Evolutionary conservation across 257 asterid species (phyloP).

Genomic region (Solanum clarkiae): DNA sequence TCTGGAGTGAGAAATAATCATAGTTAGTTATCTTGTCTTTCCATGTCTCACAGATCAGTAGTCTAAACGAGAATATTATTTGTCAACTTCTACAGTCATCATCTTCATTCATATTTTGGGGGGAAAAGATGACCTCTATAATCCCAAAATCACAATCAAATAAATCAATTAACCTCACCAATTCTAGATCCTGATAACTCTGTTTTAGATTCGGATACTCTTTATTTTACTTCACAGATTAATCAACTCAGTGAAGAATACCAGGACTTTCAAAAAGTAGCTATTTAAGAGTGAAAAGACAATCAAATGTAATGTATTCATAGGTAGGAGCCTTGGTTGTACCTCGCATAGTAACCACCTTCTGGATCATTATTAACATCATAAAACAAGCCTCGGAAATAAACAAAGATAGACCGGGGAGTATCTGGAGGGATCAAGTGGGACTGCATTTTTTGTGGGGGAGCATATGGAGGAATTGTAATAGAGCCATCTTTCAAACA

Average conservation of each 20-base stretch:
- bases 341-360: slow-evolving; percentile 94
- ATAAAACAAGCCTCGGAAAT: slow-evolving; percentile 80
- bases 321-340: not conserved
- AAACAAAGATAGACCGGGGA: slow-evolving; percentile 87
- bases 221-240: not conserved
- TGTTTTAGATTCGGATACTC: not conserved
- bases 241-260: not conserved
- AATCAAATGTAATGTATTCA: not conserved
- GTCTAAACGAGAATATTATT: not conserved
- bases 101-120: not conserved
- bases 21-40: not conserved
- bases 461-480: slow-evolving; percentile 85
- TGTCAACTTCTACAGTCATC: not conserved
- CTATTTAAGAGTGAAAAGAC: not conserved
- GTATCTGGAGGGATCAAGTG: slow-evolving; percentile 77
- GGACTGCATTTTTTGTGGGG: slow-evolving; percentile 88
- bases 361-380: slow-evolving; percentile 80
- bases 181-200: not conserved
- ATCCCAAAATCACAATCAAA: not conserved
- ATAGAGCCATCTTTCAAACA: slow-evolving; percentile 76
- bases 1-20: slow-evolving; percentile 26
- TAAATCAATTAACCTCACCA: not conserved
- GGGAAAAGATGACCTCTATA: not conserved
- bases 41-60: not conserved
- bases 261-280: not conserved